Conservation (phyloP, 2,329 filamentous ascomycete genomes). For the Botrytis medusae region DNA sequence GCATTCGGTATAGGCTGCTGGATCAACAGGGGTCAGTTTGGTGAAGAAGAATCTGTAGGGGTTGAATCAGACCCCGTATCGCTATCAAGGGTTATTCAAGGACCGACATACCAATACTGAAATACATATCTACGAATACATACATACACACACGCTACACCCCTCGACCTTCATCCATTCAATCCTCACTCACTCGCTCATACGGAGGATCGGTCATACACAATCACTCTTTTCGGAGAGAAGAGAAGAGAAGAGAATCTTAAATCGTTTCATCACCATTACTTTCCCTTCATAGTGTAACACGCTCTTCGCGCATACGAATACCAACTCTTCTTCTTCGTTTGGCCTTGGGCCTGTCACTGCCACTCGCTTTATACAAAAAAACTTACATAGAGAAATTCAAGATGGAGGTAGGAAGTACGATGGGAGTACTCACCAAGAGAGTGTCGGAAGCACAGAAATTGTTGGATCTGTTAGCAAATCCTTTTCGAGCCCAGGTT, state of each 20-base stretch:
- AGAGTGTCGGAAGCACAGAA: constrained; percentile 30
- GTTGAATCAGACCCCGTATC: not conserved
- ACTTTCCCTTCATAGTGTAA: no score
- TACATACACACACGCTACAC: not conserved
- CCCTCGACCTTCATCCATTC: not conserved
- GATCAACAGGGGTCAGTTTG: not conserved
- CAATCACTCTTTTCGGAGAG: not conserved
- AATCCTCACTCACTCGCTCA: constrained; percentile 1
- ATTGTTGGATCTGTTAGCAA: constrained; percentile 36
- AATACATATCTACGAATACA: not conserved
- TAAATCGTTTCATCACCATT: not conserved
- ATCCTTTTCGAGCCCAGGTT: constrained; percentile 36
- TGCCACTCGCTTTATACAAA: constrained; percentile 34
- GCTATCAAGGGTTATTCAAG: constrained; percentile 18
- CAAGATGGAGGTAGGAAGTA: constrained; percentile 29
- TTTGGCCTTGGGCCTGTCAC: constrained; percentile 38
- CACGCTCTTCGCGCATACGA: not conserved
- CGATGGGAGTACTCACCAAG: constrained; percentile 26
- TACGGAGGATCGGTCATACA: not conserved
- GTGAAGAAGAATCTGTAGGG: not conserved
- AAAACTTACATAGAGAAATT: not conserved
- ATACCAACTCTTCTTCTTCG: constrained; percentile 20
- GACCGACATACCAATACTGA: not conserved
- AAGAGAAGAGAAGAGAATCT: not conserved
- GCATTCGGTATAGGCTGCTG: not conserved